Evolutionary conservation across 805 yeast species (phyloP), one percentile per base, ranked within the genome.

Genomic region (Clavispora phyllophila): DNA sequence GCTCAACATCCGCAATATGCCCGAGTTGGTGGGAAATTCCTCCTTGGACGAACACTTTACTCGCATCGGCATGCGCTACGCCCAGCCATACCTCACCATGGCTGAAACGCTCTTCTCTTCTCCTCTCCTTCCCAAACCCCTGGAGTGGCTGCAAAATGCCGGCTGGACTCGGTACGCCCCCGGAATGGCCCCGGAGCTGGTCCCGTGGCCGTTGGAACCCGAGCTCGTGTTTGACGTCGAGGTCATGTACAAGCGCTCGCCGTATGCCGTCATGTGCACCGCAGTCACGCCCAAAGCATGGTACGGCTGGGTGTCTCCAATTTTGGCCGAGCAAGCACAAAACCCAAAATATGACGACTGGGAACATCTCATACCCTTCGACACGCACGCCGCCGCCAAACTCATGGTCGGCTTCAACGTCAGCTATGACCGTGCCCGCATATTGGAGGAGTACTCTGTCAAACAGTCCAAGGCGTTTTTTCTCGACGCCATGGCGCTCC

Each of bases 231-330:
- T 91, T 60, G 99, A 93, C 62, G 90, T 87, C 9, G 99, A 93
- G 60, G 87, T 84, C 0, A 59, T 90, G 55, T 90, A 88, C 63
- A 82, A 87, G 50, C 62, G 79, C 1, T 78, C 93, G 0, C 76
- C 74, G 3, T 90, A 79, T 57, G 82, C 98, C 0, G 78, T 85
- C 0, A 58, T 93, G 62, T 96, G 96, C 1, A 76, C 86, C 0
- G 95, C 96, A 9, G 81, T 74, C 2, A 80, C 96, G 0, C 59
- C 72, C 0, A 68, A 73, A 9, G 95, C 96, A 0, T 89, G 97
- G 96, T 93, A 90, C 57, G 81, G 82, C 0, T 93, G 99, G 99
- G 81, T 88, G 8, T 88, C 96, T 0, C 99, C 99, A 0, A 81
- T 75, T 58, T 60, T 93, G 17, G 72, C 84, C 1, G 76, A 75